A percentile compares a stretch with the other conserved stretches of the same genome.
Conservation (phyloP, 495 filamentous ascomycete genomes). For the Haplographium delicatum region DNA sequence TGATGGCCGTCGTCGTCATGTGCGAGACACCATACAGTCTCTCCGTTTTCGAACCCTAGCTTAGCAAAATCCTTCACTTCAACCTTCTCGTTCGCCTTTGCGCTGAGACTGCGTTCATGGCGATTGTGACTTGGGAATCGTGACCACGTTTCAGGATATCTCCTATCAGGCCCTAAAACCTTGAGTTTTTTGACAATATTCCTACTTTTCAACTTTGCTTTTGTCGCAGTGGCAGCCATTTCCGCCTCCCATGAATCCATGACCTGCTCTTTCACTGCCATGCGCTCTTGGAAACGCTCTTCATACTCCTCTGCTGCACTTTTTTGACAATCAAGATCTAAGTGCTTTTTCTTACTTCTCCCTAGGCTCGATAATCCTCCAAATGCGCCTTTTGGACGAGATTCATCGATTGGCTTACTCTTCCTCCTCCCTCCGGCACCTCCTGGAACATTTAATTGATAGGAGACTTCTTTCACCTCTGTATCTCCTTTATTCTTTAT, state of each 20-base stretch:
- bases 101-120: conserved; percentile 9
- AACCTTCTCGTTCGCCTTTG: conserved; percentile 7
- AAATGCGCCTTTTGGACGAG: conserved; percentile 2
- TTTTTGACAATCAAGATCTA: not conserved
- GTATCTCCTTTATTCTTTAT: conserved; percentile 4
- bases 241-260: conserved; percentile 23
- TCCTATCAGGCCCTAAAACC: conserved; percentile 3
- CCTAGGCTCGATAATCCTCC: not conserved
- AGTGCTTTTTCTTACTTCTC: conserved; percentile 3
- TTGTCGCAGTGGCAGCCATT: conserved; percentile 12
- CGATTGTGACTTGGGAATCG: conserved; percentile 21
- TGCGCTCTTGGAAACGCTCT: conserved; percentile 10
- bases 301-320: conserved; percentile 14
- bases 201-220: conserved; percentile 18
- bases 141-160: conserved; percentile 22
- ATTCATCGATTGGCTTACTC: conserved; percentile 1
- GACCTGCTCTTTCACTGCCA: conserved; percentile 14
- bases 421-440: conserved; percentile 2
- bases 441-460: conserved; percentile 1
- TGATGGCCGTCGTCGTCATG: conserved; percentile 19
- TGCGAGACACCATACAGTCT: conserved; percentile 14
- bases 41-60: conserved; percentile 5
- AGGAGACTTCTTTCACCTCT: not conserved
- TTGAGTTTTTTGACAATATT: conserved; percentile 18
- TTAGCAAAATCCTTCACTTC: conserved; percentile 21